These are phyloP conservation scores for Gymnopilus junonius DNA, from an alignment of 768 basidiomycete genomes.

Conservation along the genomic window DNA sequence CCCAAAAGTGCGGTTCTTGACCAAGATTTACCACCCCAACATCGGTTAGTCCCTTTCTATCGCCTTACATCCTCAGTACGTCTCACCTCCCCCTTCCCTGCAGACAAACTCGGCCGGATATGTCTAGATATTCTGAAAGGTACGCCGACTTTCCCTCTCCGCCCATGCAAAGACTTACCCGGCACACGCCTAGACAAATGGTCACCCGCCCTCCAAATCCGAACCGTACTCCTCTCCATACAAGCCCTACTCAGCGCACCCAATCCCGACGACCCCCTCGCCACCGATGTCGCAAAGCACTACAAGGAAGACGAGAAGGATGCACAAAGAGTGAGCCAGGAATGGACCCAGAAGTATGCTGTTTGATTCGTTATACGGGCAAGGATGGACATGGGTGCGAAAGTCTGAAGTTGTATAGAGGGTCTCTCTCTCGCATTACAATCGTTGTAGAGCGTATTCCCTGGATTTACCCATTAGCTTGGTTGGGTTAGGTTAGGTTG, in stretches of 20 bases:
- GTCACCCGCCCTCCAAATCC: constrained; percentile 98
- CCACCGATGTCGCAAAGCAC: constrained; percentile 95
- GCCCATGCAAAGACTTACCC: background rate
- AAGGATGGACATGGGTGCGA: too few species aligned
- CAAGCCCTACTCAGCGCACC: constrained; percentile 97
- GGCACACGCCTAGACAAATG: constrained; percentile 77
- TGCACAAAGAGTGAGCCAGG: constrained; percentile 88
- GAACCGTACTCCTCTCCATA: constrained; percentile 94
- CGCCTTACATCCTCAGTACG: background rate
- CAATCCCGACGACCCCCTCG: constrained; percentile 95
- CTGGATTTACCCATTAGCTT: background rate
- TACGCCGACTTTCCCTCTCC: constrained; percentile 26
- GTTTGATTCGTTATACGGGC: constrained; percentile 5
- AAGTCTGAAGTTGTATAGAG: background rate
- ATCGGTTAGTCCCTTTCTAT: constrained; percentile 70
- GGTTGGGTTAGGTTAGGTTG: background rate
- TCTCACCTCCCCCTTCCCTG: constrained; percentile 4
- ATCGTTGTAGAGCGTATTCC: background rate
- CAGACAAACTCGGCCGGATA: constrained; percentile 98
- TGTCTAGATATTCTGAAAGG: constrained; percentile 98
- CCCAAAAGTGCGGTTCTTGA: constrained; percentile 96
- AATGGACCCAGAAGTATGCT: constrained; percentile 97
- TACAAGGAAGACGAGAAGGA: constrained; percentile 98
- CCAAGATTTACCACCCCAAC: constrained; percentile 99
- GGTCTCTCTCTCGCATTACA: background rate